Evolutionary conservation across 306 rosid genomes (phyloP).

Genomic region (Benincasa hispida): DNA sequence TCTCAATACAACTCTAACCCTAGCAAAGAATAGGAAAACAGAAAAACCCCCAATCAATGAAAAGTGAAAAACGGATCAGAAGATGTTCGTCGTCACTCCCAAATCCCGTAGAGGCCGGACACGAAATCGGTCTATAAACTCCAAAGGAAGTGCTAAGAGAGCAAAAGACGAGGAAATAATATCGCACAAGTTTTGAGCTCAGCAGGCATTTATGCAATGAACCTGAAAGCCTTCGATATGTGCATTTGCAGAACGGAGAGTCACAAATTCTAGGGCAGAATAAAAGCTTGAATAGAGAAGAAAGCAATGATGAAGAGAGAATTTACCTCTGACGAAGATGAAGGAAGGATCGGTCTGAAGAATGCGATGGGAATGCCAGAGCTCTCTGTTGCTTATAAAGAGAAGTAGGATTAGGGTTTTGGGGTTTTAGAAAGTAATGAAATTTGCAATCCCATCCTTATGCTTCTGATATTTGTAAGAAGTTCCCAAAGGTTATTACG

Average conservation of each 20-base stretch:
- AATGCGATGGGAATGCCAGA: not conserved
- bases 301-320: not conserved
- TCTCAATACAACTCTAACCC: not conserved
- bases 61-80: not conserved
- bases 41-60: not conserved
- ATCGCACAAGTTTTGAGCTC: slow-evolving; percentile 70
- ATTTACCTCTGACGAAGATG: not conserved
- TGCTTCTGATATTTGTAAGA: not conserved
- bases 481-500: not conserved
- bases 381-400: not conserved
- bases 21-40: not conserved
- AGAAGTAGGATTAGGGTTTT: not conserved
- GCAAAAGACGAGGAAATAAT: slow-evolving; percentile 22
- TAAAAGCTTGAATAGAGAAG: not conserved
- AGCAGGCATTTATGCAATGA: slow-evolving; percentile 15
- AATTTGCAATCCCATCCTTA: not conserved
- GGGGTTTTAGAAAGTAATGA: not conserved
- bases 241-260: slow-evolving; percentile 12
- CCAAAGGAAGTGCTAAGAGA: slow-evolving; percentile 21
- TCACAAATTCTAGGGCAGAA: not conserved
- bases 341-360: not conserved
- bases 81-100: slow-evolving; percentile 29
- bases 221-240: slow-evolving; percentile 76
- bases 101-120: slow-evolving; percentile 20
- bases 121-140: not conserved